phyloP scores from a whole-genome alignment of 176 grass and related monocot species.

The Hyparrhenia diplandra region DNA sequence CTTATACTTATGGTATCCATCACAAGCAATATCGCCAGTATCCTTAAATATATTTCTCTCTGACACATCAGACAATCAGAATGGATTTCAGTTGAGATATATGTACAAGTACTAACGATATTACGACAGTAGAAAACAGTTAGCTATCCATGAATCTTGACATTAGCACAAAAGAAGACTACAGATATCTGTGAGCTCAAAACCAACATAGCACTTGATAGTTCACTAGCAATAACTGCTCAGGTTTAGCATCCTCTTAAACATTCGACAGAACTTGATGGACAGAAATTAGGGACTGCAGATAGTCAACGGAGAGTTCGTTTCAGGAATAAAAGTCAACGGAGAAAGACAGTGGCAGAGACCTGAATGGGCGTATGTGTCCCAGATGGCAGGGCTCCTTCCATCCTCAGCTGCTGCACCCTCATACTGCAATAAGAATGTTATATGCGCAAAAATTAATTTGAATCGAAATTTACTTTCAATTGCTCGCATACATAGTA shows the following conservation, averaged over 20 bases:
- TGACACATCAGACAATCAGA: conserved; percentile 7
- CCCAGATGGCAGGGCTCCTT: conserved; percentile 44
- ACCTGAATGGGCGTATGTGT: conserved; percentile 39
- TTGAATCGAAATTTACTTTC: not conserved
- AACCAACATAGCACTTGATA: not conserved
- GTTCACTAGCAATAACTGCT: no score
- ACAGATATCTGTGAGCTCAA: not conserved
- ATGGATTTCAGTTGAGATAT: not conserved
- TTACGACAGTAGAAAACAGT: not conserved
- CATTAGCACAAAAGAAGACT: not conserved
- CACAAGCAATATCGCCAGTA: conserved; percentile 26
- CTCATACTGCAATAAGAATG: conserved; percentile 35
- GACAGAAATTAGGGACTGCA: not conserved
- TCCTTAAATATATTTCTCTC: conserved; percentile 1
- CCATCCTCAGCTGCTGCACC: conserved; percentile 47
- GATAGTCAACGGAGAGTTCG: not conserved
- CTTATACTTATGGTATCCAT: conserved; percentile 62
- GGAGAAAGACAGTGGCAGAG: no score
- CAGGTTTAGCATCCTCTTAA: no score
- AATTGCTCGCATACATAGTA: not conserved
- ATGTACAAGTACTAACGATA: not conserved
- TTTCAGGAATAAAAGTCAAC: not conserved
- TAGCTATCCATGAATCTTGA: not conserved
- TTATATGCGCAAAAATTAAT: not conserved
- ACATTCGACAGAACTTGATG: no score